Percentiles rank a stretch among this genome's conserved stretches.
phyloP scores from a whole-genome alignment of 768 basidiomycete genomes.

The Austroboletus eburneus region DNA sequence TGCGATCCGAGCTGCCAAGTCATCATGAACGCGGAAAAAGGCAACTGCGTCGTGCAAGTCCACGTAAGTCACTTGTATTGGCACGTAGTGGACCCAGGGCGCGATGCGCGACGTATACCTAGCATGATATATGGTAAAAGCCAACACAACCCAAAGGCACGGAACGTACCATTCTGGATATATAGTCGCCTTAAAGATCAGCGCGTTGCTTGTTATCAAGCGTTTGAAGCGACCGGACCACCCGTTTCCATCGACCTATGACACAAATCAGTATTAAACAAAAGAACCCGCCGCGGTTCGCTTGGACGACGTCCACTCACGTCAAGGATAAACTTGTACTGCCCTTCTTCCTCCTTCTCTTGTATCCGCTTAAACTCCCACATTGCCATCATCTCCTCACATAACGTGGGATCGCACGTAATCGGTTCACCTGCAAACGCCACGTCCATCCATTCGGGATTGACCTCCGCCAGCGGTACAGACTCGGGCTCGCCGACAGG shows the following conservation, averaged over 20 bases:
- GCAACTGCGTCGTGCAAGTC: slow-evolving; percentile 68
- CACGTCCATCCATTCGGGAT: slow-evolving; percentile 58
- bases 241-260: slow-evolving; percentile 57
- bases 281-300: not conserved
- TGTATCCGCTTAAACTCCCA: slow-evolving; percentile 51
- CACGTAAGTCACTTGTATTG: slow-evolving; percentile 58
- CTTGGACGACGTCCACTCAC: slow-evolving; percentile 29
- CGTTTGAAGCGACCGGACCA: slow-evolving; percentile 72
- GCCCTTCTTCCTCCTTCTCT: slow-evolving; percentile 44
- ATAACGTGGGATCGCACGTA: slow-evolving; percentile 38
- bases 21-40: slow-evolving; percentile 72
- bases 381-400: slow-evolving; percentile 39
- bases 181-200: slow-evolving; percentile 67
- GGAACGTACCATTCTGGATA: slow-evolving; percentile 63
- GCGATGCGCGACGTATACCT: slow-evolving; percentile 55
- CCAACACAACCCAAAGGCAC: not conserved
- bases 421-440: slow-evolving; percentile 47
- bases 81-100: slow-evolving; percentile 76
- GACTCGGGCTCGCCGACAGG: slow-evolving; percentile 34
- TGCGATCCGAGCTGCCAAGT: slow-evolving; percentile 54
- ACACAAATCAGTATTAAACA: not conserved
- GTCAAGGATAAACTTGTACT: slow-evolving; percentile 59
- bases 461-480: slow-evolving; percentile 38
- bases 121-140: not conserved
- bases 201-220: slow-evolving; percentile 55